These are phyloP conservation scores for Stephania yunnanensis DNA, from an alignment of 164 flowering plant genomes.

Conservation along the genomic window DNA sequence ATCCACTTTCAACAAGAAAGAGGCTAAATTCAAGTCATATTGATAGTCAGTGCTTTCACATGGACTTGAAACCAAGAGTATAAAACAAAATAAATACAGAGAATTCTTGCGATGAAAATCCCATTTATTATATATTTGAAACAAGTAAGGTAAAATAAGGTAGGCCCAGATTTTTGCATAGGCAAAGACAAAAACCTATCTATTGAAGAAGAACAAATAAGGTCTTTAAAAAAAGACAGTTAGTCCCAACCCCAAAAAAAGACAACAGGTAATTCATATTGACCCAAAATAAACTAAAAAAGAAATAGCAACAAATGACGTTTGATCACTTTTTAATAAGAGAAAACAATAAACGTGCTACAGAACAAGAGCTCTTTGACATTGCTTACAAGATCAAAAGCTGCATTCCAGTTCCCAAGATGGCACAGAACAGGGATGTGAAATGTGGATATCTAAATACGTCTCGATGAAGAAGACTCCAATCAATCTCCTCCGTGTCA, in stretches of 20 bases:
- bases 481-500: too few species aligned
- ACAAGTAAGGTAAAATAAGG: neutral
- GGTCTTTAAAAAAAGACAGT: too few species aligned
- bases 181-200: neutral
- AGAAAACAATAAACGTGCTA: too few species aligned
- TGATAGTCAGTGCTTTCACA: neutral
- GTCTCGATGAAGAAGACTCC: constrained; percentile 61
- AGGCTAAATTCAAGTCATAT: neutral
- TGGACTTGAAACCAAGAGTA: neutral
- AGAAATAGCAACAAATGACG: too few species aligned
- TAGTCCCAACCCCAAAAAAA: too few species aligned
- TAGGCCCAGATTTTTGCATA: neutral
- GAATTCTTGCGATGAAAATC: neutral
- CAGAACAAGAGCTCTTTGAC: neutral
- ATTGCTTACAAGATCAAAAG: constrained; percentile 53
- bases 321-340: too few species aligned
- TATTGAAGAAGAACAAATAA: neutral
- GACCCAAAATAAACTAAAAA: too few species aligned
- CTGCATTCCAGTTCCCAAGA: constrained; percentile 71
- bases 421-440: constrained; percentile 52
- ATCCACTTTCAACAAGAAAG: neutral
- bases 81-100: neutral
- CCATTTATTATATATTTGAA: neutral
- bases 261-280: too few species aligned
- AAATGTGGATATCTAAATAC: constrained; percentile 59